Evolutionary conservation across 192 early-diverging fungal genomes (phyloP).

Genomic region (Glomus cerebriforme): DNA sequence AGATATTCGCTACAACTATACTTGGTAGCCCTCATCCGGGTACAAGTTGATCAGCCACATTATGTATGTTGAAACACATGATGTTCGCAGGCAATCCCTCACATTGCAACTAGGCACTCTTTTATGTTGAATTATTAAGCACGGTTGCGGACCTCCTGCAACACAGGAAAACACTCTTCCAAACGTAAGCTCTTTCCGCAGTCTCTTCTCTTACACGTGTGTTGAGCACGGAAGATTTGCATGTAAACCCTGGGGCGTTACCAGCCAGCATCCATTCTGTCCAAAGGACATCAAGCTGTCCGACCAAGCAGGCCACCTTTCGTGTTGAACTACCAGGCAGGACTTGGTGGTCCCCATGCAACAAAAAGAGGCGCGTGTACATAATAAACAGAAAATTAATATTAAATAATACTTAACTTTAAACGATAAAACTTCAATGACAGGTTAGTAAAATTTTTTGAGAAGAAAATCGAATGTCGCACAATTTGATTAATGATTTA

Average conservation of each 20-base stretch:
- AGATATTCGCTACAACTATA: neutral
- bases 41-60: constrained; percentile 9
- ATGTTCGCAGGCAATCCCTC: constrained; percentile 14
- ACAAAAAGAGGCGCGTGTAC: constrained; percentile 21
- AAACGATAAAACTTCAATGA: too few relatives aligned
- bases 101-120: neutral
- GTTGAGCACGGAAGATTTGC: constrained; percentile 26
- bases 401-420: too few relatives aligned
- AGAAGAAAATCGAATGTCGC: too few relatives aligned
- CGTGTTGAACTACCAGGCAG: constrained; percentile 21
- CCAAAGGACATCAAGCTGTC: constrained; percentile 10
- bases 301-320: neutral
- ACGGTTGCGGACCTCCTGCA: neutral
- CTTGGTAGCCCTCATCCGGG: neutral
- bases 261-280: constrained; percentile 10
- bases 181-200: constrained; percentile 6
- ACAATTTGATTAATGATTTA: too few relatives aligned
- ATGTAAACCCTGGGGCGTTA: constrained; percentile 22
- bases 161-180: constrained; percentile 1
- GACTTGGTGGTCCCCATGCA: constrained; percentile 17
- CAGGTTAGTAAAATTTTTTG: too few relatives aligned
- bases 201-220: constrained; percentile 14
- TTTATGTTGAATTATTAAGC: constrained; percentile 8
- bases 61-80: constrained; percentile 4
- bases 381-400: neutral